phyloP scores from a whole-genome alignment of 768 basidiomycete species.

The Rhizopogon roseolus region DNA sequence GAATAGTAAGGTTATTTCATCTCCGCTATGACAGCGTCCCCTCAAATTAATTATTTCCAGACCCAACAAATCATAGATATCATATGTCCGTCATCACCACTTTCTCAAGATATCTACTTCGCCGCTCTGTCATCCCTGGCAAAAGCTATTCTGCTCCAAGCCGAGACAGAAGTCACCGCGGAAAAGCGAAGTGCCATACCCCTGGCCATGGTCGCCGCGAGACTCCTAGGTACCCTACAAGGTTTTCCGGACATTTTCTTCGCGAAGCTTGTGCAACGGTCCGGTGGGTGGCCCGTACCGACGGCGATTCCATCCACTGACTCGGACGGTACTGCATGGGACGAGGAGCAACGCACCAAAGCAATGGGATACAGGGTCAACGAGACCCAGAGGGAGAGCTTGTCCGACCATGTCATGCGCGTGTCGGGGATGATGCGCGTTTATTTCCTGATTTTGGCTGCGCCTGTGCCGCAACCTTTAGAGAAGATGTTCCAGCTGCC shows the following conservation, averaged over 20 bases:
- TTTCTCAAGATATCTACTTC: slow-evolving; percentile 47
- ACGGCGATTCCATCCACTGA: slow-evolving; percentile 50
- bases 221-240: slow-evolving; percentile 55
- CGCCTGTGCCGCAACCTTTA: slow-evolving; percentile 36
- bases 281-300: slow-evolving; percentile 86
- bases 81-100: slow-evolving; percentile 26
- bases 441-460: slow-evolving; percentile 68
- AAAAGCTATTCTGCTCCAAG: slow-evolving; percentile 86
- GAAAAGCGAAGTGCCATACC: slow-evolving; percentile 83
- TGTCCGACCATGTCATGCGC: slow-evolving; percentile 59
- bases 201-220: slow-evolving; percentile 71
- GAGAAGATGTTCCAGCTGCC: slow-evolving; percentile 55
- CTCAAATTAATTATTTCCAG: slow-evolving; percentile 20
- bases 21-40: slow-evolving; percentile 3
- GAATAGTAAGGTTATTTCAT: slow-evolving; percentile 48
- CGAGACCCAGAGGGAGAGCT: slow-evolving; percentile 44
- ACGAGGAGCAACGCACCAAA: slow-evolving; percentile 36
- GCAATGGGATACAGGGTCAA: slow-evolving; percentile 53
- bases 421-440: slow-evolving; percentile 80
- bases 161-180: slow-evolving; percentile 89
- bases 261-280: slow-evolving; percentile 79
- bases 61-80: slow-evolving; percentile 39
- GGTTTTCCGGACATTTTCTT: slow-evolving; percentile 74
- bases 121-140: slow-evolving; percentile 85
- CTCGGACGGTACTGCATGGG: slow-evolving; percentile 44